phyloP scores from a whole-genome alignment of 2,329 filamentous ascomycete species.

The Cercospora zeae-maydis region DNA sequence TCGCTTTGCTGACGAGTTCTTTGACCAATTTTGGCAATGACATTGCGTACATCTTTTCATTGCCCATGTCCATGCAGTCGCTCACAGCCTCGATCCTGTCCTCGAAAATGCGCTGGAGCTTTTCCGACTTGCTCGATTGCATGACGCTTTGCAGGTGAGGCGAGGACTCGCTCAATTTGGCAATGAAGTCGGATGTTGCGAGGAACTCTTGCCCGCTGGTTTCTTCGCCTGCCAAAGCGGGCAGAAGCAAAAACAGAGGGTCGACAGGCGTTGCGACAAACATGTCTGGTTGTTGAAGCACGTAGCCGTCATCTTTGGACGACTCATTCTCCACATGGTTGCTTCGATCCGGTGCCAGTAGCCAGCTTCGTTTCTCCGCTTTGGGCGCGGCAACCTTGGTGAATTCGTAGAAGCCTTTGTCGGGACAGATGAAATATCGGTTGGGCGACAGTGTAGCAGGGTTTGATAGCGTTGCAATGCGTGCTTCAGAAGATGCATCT shows the following conservation, averaged over 20 bases:
- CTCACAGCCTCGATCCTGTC: constrained; percentile 66
- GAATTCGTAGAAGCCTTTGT: constrained; percentile 59
- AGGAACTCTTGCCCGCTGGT: constrained; percentile 45
- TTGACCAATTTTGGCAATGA: constrained; percentile 66
- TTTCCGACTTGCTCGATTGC: constrained; percentile 17
- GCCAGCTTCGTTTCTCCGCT: constrained; percentile 50
- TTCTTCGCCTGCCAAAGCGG: constrained; percentile 53
- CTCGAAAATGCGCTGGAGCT: constrained; percentile 45
- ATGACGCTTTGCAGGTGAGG: constrained; percentile 60
- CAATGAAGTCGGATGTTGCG: constrained; percentile 67
- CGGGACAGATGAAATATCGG: constrained; percentile 58
- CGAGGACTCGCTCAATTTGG: constrained; percentile 54
- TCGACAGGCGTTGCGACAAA: constrained; percentile 82
- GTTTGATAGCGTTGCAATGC: constrained; percentile 55
- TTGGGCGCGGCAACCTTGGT: constrained; percentile 54
- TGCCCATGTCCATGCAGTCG: constrained; percentile 81
- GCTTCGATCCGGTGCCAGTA: constrained; percentile 44
- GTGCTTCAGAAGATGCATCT: constrained; percentile 49
- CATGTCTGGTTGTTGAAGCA: constrained; percentile 68
- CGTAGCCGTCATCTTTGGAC: constrained; percentile 44
- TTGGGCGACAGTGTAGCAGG: constrained; percentile 49
- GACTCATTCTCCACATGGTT: constrained; percentile 12
- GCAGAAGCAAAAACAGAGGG: constrained; percentile 76
- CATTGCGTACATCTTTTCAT: constrained; percentile 79
- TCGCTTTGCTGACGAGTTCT: constrained; percentile 68